Evolutionary conservation across 2,329 filamentous ascomycete genomes (phyloP).

Genomic region (Penicillium thymicola): DNA sequence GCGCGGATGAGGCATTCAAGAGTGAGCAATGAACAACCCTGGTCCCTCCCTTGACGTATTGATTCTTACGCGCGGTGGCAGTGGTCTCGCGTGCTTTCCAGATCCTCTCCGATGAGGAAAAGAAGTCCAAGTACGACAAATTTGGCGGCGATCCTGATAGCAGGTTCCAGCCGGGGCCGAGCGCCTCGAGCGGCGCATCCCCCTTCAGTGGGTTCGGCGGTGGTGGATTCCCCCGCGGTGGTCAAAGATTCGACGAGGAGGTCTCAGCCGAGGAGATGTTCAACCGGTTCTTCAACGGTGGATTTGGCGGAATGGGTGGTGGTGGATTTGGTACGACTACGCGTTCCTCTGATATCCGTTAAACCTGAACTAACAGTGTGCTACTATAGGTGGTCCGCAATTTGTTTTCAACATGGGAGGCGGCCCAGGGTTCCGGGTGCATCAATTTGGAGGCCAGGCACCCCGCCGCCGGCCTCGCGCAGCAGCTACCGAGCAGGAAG

Average conservation of each 20-base stretch:
- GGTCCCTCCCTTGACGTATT: background rate
- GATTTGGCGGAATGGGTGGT: constrained; percentile 48
- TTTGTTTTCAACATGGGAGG: constrained; percentile 96
- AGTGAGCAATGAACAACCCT: constrained; percentile 47
- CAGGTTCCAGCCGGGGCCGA: constrained; percentile 62
- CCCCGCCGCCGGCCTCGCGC: constrained; percentile 74
- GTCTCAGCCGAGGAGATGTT: constrained; percentile 97
- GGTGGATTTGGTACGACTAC: constrained; percentile 60
- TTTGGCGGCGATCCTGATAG: constrained; percentile 91
- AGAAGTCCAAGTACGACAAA: constrained; percentile 81
- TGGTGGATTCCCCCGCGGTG: constrained; percentile 49
- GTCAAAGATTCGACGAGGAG: constrained; percentile 73
- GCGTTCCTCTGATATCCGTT: background rate
- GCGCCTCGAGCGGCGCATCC: constrained; percentile 38
- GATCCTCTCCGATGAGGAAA: constrained; percentile 87
- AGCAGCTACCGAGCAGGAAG: constrained; percentile 53
- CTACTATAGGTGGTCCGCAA: constrained; percentile 61
- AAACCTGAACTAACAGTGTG: background rate
- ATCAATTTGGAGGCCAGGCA: constrained; percentile 83
- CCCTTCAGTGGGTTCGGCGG: constrained; percentile 46
- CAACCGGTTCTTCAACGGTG: constrained; percentile 89
- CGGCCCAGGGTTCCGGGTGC: constrained; percentile 85
- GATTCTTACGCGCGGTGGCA: constrained; percentile 24
- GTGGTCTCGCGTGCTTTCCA: constrained; percentile 93
- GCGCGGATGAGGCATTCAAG: constrained; percentile 98